A percentile compares a stretch with the other conserved stretches of the same genome.
phyloP scores from a whole-genome alignment of 495 filamentous ascomycete genomes.

The Penicillium atrosanguineum region DNA sequence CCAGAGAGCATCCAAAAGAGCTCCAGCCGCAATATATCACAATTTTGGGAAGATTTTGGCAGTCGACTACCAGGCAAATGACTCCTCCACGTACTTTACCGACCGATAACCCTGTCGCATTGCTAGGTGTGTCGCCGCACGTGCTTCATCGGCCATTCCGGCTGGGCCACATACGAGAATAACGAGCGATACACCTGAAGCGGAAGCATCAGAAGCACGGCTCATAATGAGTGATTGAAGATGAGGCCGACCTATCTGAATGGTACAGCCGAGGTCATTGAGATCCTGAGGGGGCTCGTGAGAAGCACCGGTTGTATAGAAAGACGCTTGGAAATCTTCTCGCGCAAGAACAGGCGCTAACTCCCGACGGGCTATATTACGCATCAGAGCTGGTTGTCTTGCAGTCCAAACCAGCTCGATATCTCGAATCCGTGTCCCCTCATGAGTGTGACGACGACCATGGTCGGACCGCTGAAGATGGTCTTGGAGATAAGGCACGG shows the following conservation, averaged over 20 bases:
- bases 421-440: conserved; percentile 22
- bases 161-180: conserved; percentile 52
- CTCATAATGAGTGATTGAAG: conserved; percentile 31
- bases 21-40: not conserved
- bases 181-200: conserved; percentile 24
- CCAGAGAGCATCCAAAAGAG: not conserved
- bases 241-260: conserved; percentile 31
- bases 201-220: conserved; percentile 27
- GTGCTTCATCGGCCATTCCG: conserved; percentile 48
- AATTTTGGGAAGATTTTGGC: not conserved
- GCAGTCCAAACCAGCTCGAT: conserved; percentile 44
- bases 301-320: conserved; percentile 29
- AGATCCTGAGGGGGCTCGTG: not conserved
- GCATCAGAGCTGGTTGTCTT: conserved; percentile 35
- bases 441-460: not conserved
- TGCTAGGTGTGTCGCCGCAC: conserved; percentile 37
- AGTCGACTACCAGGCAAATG: conserved; percentile 37
- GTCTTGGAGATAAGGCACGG: conserved; percentile 50
- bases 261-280: conserved; percentile 14
- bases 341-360: conserved; percentile 25
- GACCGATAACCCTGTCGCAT: conserved; percentile 31
- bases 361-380: conserved; percentile 29
- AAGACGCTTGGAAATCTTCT: conserved; percentile 35
- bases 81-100: conserved; percentile 45
- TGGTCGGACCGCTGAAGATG: conserved; percentile 27